Evolutionary conservation across 73 alveolate genomes (phyloP), one percentile per base, ranked within the genome.

Genomic region (Paramecium pentaurelia): DNA sequence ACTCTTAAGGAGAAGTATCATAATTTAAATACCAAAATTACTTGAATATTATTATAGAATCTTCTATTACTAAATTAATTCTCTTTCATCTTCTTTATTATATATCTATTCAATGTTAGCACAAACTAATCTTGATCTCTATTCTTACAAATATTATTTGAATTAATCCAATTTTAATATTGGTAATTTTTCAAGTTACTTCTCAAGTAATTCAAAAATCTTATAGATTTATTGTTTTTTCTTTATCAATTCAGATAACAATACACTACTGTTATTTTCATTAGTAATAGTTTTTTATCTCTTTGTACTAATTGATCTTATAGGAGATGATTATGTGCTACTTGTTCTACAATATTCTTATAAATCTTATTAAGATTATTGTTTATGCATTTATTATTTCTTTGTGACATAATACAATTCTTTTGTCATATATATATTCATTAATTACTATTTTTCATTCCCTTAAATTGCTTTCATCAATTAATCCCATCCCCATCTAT

Each of bases 401-500:
- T 25, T 64, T 11, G 45, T 64, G 11, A 64, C 49, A 27, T 64
- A 64, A 27, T 64, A 64, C 11, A 64, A 64, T 34, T 64, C 84
- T 64, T 64, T 64, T 6, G 47, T 64, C 27, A 60, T 20, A 60
- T 34, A 9, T 2, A 64, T 64, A n/a, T 64, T 64, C 8, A 32
- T 11, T 8, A 64, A 12, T 32, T 64, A 14, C 18, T 73, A 38
- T 18, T 73, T 73, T 25, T 16, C 30, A 73, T 2, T 37, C 18
- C 60, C 47, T n/a, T 38, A n/a, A 30, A 71, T 6, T 32, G 58
- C 49, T 40, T 77, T 38, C 42, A 77, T 36, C 44, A 77, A 77
- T 77, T 77, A 32, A 38, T 77, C 90, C 90, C 90, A 77, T 4
- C 49, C 38, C 45, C 40, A 28, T 77, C 90, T 77, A 36, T 77